Percentiles rank a stretch among this genome's conserved stretches.
Conservation (phyloP, 2,329 filamentous ascomycete species). For the Incumbomyces delicatus region DNA sequence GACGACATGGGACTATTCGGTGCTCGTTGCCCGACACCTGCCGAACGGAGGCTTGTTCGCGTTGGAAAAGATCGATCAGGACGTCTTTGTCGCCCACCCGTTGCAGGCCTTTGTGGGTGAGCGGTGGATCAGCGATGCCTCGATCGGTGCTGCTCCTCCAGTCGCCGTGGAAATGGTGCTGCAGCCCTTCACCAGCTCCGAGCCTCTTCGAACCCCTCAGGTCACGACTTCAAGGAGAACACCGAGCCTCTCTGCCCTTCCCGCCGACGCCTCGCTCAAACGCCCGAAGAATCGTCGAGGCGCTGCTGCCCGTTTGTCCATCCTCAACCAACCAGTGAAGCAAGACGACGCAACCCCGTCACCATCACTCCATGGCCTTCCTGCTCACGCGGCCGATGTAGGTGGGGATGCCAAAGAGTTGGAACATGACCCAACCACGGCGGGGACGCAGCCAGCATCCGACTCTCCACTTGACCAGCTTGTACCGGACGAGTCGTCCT, state of each 20-base stretch:
- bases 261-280: slow-evolving; percentile 13
- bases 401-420: neutral
- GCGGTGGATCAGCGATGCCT: slow-evolving; percentile 14
- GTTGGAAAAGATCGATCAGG: slow-evolving; percentile 14
- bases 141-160: slow-evolving; percentile 12
- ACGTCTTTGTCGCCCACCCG: slow-evolving; percentile 10
- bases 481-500: neutral
- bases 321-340: slow-evolving; percentile 9
- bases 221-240: slow-evolving; percentile 2
- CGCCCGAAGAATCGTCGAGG: slow-evolving; percentile 18
- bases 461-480: neutral
- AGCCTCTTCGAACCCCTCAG: neutral
- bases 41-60: slow-evolving; percentile 17
- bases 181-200: neutral
- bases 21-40: slow-evolving; percentile 12
- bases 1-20: slow-evolving; percentile 15
- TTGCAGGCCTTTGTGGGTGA: slow-evolving; percentile 18
- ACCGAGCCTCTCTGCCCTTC: slow-evolving; percentile 9
- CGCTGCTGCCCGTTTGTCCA: slow-evolving; percentile 19
- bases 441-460: neutral
- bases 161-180: slow-evolving; percentile 11
- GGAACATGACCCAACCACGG: neutral
- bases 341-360: neutral
- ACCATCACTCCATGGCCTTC: neutral
- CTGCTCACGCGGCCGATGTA: neutral